Percentiles rank a stretch among this genome's conserved stretches.
Evolutionary conservation across 768 basidiomycete species (phyloP).

Genomic region (Tylopilus sp.): DNA sequence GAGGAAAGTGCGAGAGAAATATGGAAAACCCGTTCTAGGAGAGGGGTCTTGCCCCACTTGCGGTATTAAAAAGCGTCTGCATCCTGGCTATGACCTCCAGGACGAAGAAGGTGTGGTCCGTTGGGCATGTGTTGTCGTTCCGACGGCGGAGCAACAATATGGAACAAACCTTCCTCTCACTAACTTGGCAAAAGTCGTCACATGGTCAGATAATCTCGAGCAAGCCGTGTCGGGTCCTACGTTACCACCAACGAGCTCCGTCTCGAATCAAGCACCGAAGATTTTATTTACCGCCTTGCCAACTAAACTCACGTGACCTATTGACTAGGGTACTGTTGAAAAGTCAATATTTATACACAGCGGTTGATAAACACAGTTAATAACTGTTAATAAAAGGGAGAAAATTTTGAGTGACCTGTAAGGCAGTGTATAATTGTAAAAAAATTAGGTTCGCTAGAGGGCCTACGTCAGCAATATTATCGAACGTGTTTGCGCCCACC

Average conservation of each 20-base stretch:
- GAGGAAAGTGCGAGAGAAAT: slow-evolving; percentile 26
- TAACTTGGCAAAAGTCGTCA: slow-evolving; percentile 16
- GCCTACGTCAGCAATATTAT: too few species aligned
- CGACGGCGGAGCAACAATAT: slow-evolving; percentile 17
- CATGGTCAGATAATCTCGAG: slow-evolving; percentile 18
- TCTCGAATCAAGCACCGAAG: slow-evolving; percentile 1
- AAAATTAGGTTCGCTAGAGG: too few species aligned
- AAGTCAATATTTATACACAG: too few species aligned
- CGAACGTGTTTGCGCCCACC: too few species aligned
- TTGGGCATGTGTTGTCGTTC: slow-evolving; percentile 28
- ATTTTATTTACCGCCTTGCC: slow-evolving; percentile 10
- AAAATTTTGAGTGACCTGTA: too few species aligned
- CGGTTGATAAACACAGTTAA: too few species aligned
- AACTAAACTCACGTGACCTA: slow-evolving; percentile 22
- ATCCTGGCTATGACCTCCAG: slow-evolving; percentile 24
- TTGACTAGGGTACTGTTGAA: too few species aligned
- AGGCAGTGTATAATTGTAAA: too few species aligned
- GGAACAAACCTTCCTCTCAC: slow-evolving; percentile 16
- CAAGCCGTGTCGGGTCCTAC: slow-evolving; percentile 9
- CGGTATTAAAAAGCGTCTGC: slow-evolving; percentile 29
- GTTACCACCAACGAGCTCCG: not conserved
- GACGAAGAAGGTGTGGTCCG: slow-evolving; percentile 10
- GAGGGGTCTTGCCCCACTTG: slow-evolving; percentile 27
- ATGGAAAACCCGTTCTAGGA: slow-evolving; percentile 11
- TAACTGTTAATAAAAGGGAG: too few species aligned